Evolutionary conservation across 805 yeast species (phyloP).

Genomic region (Lipomyces kockii): DNA sequence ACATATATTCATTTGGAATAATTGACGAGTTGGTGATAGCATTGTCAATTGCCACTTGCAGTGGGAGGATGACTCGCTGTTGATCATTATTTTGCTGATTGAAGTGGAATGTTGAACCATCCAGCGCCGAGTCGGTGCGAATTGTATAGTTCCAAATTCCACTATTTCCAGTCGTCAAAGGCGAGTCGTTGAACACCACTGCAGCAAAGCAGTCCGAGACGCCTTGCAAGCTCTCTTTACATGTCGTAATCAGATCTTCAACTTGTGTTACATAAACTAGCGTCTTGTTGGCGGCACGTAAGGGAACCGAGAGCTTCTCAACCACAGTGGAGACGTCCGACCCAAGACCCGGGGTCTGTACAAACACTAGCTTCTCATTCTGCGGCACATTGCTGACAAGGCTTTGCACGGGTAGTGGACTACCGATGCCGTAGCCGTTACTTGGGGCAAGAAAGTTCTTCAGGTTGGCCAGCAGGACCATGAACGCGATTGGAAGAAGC

Average conservation of each 20-base stretch:
- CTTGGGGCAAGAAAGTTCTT: too few relatives aligned
- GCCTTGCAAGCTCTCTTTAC: conserved; percentile 42
- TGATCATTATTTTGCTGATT: conserved; percentile 36
- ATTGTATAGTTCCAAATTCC: conserved; percentile 44
- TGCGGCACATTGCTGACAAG: too few relatives aligned
- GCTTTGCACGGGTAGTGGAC: too few relatives aligned
- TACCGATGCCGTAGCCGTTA: too few relatives aligned
- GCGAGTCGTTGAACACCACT: conserved; percentile 42
- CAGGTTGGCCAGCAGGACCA: too few relatives aligned
- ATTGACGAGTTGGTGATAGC: conserved; percentile 1
- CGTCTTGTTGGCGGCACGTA: too few relatives aligned
- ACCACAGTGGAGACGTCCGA: too few relatives aligned
- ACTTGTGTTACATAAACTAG: neutral
- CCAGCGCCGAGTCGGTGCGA: conserved; percentile 42
- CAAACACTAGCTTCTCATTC: too few relatives aligned
- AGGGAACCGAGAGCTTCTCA: too few relatives aligned
- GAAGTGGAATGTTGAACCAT: conserved; percentile 35
- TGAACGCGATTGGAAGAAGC: too few relatives aligned
- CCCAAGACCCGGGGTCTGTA: too few relatives aligned
- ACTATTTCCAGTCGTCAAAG: conserved; percentile 21
- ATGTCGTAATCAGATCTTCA: conserved; percentile 23
- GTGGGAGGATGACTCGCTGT: conserved; percentile 41
- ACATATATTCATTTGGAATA: conserved; percentile 39
- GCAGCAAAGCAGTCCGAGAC: conserved; percentile 43
- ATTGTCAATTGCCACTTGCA: conserved; percentile 44